Evolutionary conservation across 129 eudicot genomes (phyloP), one percentile per base, ranked within the genome.

Genomic region (Centaurea solstitialis): DNA sequence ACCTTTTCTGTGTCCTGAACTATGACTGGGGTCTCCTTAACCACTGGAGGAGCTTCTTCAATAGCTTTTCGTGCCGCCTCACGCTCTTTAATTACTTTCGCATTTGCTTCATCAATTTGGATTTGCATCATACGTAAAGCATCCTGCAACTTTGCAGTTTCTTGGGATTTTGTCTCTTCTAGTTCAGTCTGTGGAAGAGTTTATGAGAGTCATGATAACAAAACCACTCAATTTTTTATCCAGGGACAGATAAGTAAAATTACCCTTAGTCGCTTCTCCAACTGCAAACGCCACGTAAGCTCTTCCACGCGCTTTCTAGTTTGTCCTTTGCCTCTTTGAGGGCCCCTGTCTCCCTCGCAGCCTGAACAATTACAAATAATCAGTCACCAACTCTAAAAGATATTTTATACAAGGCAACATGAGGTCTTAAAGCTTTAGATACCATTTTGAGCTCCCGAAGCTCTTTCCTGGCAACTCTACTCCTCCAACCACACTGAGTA

Each of bases 301-400:
- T 96, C 99, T 86, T 96, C 99, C 72, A 96, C 99, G 68, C 97
- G 95, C 91, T 96, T 96, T 96, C 98, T 61, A 96, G 88, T 91
- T 93, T 96, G 90, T 96, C 99, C 79, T 96, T 96, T 33, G 97
- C 97, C 81, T 96, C 98, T 91, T 93, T 95, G 62, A 95, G 98
- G 33, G 98, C 98, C 33, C 99, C 99, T 7, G 98, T 93, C 92
- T 96, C 99, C 86, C 99, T 89, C 83, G 99, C 92, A 85, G 99
- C 99, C 99, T 96, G 88, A 41, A 76, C 47, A 50, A 65, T 83
- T 45, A 7, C 38, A 64, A 35, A 65, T 30, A 72, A 35, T 41
- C 38, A 47, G 77, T 82, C 75, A 88, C 68, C 68, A 45, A 73
- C 61, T 45, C 21, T n/a, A 41, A 59, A 11, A n/a, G 7, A 22